Evolutionary conservation across 148 eudicot genomes (phyloP).

Genomic region (Vaccinium vitisidaea): DNA sequence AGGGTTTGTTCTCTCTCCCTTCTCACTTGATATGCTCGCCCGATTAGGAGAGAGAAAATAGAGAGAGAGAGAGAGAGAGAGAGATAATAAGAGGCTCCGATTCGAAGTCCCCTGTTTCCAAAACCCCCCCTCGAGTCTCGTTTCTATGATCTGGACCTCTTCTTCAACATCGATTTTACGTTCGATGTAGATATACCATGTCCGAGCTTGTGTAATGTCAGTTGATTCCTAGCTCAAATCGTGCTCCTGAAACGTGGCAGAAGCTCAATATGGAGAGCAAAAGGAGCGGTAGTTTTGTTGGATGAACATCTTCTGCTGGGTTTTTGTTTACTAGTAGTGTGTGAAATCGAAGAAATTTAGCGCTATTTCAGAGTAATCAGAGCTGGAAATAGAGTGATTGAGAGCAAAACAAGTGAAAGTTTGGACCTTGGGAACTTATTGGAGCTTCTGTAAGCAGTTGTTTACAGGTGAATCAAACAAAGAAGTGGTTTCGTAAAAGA

Average conservation of each 20-base stretch:
- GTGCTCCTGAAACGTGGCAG: neutral
- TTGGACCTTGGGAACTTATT: neutral
- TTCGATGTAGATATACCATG: neutral
- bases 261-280: neutral
- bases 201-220: neutral
- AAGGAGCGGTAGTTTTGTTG: too few relatives aligned
- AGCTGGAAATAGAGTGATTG: neutral
- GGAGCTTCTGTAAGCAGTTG: slow-evolving; percentile 3
- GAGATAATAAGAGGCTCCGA: neutral
- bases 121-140: neutral
- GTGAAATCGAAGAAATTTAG: neutral
- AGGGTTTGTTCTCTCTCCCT: slow-evolving; percentile 13
- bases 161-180: neutral
- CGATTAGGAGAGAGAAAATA: neutral
- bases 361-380: neutral
- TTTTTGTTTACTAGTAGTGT: neutral
- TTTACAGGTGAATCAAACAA: neutral
- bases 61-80: too few relatives aligned
- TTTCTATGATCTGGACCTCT: neutral
- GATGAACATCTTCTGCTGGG: neutral
- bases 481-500: neutral
- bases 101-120: neutral
- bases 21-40: neutral
- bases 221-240: neutral
- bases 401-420: neutral